Evolutionary conservation across 495 filamentous ascomycete genomes (phyloP).

Genomic region (Lasiosphaeria hispida): DNA sequence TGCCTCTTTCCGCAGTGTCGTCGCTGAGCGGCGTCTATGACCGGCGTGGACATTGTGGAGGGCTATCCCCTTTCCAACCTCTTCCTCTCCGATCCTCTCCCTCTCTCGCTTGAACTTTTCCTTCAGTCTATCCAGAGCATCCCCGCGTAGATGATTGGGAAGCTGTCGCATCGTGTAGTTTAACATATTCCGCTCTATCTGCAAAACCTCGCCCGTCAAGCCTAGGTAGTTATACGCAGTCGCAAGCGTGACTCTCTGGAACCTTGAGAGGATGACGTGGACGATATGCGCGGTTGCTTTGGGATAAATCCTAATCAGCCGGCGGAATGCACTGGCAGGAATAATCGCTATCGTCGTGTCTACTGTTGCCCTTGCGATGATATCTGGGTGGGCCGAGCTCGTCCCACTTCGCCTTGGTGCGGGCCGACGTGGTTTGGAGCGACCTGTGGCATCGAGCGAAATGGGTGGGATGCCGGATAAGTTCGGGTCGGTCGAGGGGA

Average conservation of each 20-base stretch:
- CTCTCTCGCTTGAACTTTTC: constrained; percentile 86
- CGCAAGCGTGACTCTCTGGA: constrained; percentile 90
- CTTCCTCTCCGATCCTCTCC: constrained; percentile 80
- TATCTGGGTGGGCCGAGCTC: constrained; percentile 91
- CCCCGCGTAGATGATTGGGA: constrained; percentile 85
- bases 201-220: constrained; percentile 82
- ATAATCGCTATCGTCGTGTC: constrained; percentile 99
- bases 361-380: constrained; percentile 92
- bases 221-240: constrained; percentile 94
- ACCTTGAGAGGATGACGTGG: constrained; percentile 89
- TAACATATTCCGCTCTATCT: constrained; percentile 88
- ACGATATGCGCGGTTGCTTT: constrained; percentile 97
- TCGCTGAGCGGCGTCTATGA: constrained; percentile 68
- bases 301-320: constrained; percentile 91
- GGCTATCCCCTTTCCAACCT: constrained; percentile 90
- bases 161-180: constrained; percentile 88
- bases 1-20: constrained; percentile 76
- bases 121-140: constrained; percentile 80
- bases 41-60: constrained; percentile 73
- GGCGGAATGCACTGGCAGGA: constrained; percentile 89
- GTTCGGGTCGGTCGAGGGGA: constrained; percentile 21
- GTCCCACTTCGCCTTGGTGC: constrained; percentile 46
- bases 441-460: constrained; percentile 56
- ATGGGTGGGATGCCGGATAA: constrained; percentile 64
- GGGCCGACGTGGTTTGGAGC: constrained; percentile 28